Evolutionary conservation across 345 rosid genomes (phyloP).

Genomic region (Fremontodendron californicum): DNA sequence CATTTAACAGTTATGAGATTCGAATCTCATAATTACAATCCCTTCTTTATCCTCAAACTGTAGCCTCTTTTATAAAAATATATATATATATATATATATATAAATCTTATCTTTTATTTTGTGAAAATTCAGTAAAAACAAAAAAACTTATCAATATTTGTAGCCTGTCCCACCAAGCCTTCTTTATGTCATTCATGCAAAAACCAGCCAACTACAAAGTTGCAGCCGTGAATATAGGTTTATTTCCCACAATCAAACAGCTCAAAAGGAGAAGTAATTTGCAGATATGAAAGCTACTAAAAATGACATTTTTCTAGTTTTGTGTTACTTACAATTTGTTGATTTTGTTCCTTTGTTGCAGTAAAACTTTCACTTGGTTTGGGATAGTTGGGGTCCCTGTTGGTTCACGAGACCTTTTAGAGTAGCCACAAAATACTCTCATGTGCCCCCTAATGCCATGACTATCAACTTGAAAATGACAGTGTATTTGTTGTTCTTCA

Average conservation of each 20-base stretch:
- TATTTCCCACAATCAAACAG: conserved; percentile 25
- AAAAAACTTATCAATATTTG: background rate
- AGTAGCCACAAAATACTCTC: conserved; percentile 24
- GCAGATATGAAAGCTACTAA: background rate
- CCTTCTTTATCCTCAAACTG: too few relatives aligned
- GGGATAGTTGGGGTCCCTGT: conserved; percentile 21
- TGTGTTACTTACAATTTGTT: conserved; percentile 7
- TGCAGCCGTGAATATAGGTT: conserved; percentile 28
- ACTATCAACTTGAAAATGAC: background rate
- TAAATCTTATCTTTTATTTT: background rate
- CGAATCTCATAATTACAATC: too few relatives aligned
- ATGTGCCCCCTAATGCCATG: background rate
- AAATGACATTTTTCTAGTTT: background rate
- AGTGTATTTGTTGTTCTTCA: background rate
- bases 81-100: too few relatives aligned
- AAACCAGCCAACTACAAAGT: conserved; percentile 37
- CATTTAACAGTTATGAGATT: too few relatives aligned
- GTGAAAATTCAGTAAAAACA: background rate
- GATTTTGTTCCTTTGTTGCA: conserved; percentile 29
- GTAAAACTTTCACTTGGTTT: background rate
- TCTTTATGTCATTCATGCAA: conserved; percentile 32
- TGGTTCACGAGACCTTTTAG: conserved; percentile 38
- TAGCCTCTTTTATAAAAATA: too few relatives aligned
- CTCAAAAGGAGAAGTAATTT: conserved; percentile 26
- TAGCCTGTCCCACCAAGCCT: background rate